Percentiles rank a stretch among this genome's conserved stretches.
Conservation (phyloP, 768 basidiomycete genomes). For the Pleurotus salmoneostramineus region DNA sequence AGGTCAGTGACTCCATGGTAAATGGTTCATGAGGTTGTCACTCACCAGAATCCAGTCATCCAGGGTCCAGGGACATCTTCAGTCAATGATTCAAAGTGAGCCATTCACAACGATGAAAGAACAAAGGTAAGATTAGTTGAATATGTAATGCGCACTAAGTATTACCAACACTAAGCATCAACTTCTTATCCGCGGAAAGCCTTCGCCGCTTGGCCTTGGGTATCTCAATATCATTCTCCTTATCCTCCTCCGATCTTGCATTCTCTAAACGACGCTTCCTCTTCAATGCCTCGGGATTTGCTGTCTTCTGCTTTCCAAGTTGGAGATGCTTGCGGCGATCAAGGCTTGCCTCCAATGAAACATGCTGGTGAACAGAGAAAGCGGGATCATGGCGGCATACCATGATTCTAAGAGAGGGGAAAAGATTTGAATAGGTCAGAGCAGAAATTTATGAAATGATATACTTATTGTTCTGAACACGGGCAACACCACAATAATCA, state of each 20-base stretch:
- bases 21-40: too few relatives aligned
- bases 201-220: background rate
- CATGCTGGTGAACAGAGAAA: background rate
- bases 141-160: background rate
- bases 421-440: background rate
- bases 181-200: background rate
- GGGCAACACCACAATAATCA: slow-evolving; percentile 8
- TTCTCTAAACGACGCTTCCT: background rate
- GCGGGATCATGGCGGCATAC: background rate
- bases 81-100: too few relatives aligned
- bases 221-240: background rate
- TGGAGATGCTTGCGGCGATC: background rate
- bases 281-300: background rate
- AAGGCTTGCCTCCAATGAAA: background rate
- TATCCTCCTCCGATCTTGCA: background rate
- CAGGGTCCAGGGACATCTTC: too few relatives aligned
- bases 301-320: background rate
- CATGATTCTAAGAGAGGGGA: background rate
- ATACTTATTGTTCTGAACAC: slow-evolving; percentile 1
- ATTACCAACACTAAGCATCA: background rate
- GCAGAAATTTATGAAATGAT: background rate
- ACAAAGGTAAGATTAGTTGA: too few relatives aligned
- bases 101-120: too few relatives aligned
- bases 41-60: too few relatives aligned
- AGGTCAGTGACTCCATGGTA: too few relatives aligned